A percentile compares a stretch with the other conserved stretches of the same genome.
These are phyloP conservation scores for Camelina laxa DNA, from an alignment of 345 rosid genomes.

Conservation along the genomic window DNA sequence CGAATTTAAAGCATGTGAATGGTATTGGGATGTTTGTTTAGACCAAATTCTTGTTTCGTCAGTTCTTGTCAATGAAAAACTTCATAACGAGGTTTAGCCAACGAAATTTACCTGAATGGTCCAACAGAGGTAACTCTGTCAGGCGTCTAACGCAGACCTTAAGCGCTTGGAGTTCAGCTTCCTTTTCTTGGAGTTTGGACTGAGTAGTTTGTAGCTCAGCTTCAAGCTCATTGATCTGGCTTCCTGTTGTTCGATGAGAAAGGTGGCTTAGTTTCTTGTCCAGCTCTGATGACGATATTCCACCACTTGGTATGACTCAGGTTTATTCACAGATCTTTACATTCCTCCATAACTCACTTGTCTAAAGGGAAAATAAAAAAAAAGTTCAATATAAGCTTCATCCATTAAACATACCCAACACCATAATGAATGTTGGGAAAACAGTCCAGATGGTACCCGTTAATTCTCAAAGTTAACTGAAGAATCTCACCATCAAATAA, in stretches of 20 bases:
- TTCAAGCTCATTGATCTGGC: slow-evolving; percentile 76
- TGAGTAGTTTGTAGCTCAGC: slow-evolving; percentile 65
- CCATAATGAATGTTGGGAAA: neutral
- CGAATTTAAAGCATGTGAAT: slow-evolving; percentile 2
- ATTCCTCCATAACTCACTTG: slow-evolving; percentile 33
- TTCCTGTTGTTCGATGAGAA: slow-evolving; percentile 80
- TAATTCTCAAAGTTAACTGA: neutral
- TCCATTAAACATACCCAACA: neutral
- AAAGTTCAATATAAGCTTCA: slow-evolving; percentile 18
- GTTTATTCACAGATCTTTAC: slow-evolving; percentile 45
- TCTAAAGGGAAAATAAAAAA: neutral
- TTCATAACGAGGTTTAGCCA: slow-evolving; percentile 5
- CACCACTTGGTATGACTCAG: slow-evolving; percentile 55
- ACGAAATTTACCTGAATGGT: slow-evolving; percentile 54
- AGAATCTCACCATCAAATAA: neutral
- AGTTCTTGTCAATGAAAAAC: slow-evolving; percentile 1
- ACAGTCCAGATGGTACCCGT: slow-evolving; percentile 13
- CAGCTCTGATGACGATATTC: slow-evolving; percentile 72
- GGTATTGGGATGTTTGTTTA: neutral
- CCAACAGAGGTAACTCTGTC: slow-evolving; percentile 61
- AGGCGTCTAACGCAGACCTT: slow-evolving; percentile 80
- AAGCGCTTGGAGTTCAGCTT: slow-evolving; percentile 78
- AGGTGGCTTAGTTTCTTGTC: slow-evolving; percentile 69
- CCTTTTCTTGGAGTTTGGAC: slow-evolving; percentile 76
- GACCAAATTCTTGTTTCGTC: slow-evolving; percentile 8